phyloP scores from a whole-genome alignment of 139 green algal species.

The Eudorina sp. region DNA sequence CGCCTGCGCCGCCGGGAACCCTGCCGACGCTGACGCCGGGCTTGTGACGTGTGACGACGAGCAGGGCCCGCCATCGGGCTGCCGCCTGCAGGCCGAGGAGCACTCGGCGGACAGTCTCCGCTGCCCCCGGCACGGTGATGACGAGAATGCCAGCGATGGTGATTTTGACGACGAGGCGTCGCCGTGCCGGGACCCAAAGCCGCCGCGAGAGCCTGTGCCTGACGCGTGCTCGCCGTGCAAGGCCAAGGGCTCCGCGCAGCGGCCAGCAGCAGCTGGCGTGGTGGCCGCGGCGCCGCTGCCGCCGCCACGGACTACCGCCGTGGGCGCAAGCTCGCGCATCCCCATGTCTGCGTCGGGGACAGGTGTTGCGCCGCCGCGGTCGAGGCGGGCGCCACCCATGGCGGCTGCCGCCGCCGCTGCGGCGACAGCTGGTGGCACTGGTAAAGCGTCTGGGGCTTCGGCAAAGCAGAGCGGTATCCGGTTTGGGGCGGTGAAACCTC shows the following conservation, averaged over 20 bases:
- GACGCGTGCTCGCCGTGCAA: conserved; percentile 25
- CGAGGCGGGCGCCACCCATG: not conserved
- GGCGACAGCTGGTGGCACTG: not conserved
- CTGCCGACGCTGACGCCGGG: not conserved
- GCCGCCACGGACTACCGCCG: not conserved
- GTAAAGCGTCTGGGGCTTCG: not conserved
- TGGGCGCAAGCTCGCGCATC: not conserved
- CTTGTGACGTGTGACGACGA: not conserved
- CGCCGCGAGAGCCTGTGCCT: not conserved
- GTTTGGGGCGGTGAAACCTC: not conserved
- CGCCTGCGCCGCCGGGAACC: not conserved
- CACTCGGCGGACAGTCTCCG: conserved; percentile 4
- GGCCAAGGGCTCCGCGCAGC: too few relatives aligned
- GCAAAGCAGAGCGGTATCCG: not conserved
- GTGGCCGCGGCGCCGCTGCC: not conserved
- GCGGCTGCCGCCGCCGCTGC: not conserved
- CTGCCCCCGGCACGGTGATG: not conserved
- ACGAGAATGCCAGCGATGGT: not conserved
- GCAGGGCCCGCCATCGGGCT: not conserved
- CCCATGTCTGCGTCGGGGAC: not conserved
- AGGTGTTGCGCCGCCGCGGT: not conserved
- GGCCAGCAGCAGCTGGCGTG: not conserved
- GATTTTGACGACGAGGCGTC: not conserved
- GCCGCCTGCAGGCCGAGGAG: conserved; percentile 3
- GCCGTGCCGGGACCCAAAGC: not conserved